These are phyloP conservation scores for Eleusine coracana DNA, from an alignment of 176 grass and related monocot genomes.

Conservation along the genomic window DNA sequence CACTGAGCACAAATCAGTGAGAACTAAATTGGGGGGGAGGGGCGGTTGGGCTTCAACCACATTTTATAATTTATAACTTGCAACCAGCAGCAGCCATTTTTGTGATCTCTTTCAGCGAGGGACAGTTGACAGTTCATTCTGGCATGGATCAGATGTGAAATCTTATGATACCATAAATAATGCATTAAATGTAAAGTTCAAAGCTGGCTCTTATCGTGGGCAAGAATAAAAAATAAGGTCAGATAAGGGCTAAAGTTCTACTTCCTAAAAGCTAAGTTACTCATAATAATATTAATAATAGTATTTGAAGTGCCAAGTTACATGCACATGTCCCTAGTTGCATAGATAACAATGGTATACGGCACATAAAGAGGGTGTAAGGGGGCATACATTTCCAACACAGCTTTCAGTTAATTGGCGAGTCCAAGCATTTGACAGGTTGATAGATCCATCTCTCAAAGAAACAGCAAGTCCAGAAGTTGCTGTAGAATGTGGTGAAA, in stretches of 20 bases:
- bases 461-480: constrained; percentile 80
- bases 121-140: constrained; percentile 14
- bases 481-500: constrained; percentile 88
- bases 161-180: constrained; percentile 9
- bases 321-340: background rate
- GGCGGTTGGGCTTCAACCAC: background rate
- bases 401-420: constrained; percentile 83
- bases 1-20: constrained; percentile 5
- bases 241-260: background rate
- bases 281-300: no score
- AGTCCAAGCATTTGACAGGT: constrained; percentile 92
- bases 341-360: constrained; percentile 12
- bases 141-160: constrained; percentile 18
- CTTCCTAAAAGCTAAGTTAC: constrained; percentile 8
- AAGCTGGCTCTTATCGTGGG: background rate
- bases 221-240: background rate
- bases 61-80: constrained; percentile 19
- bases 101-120: constrained; percentile 18
- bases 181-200: constrained; percentile 3
- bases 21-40: background rate
- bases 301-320: background rate
- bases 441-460: constrained; percentile 88
- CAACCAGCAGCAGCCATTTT: background rate
- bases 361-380: constrained; percentile 22
- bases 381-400: constrained; percentile 81